phyloP scores from a whole-genome alignment of 140 eudicot species.

The Senecio squalidus region DNA sequence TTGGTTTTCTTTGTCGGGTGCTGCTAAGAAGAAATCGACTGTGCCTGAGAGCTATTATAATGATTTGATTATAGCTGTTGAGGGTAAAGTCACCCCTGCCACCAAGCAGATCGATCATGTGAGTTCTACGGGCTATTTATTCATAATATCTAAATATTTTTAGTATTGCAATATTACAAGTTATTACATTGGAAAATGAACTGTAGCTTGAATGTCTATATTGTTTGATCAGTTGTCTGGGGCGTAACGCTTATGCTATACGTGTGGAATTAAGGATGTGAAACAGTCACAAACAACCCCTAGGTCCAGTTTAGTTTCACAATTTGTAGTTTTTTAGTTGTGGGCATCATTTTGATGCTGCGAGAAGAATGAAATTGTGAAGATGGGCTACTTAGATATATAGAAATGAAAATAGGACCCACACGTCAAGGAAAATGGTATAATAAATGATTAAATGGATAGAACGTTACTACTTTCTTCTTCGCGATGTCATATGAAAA shows the following conservation, averaged over 20 bases:
- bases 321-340: neutral
- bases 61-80: constrained; percentile 70
- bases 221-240: neutral
- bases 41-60: constrained; percentile 88
- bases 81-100: constrained; percentile 83
- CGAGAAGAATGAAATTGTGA: neutral
- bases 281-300: neutral
- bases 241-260: neutral
- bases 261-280: neutral
- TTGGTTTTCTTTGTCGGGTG: constrained; percentile 93
- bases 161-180: neutral
- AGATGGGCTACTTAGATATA: neutral
- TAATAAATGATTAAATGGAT: neutral
- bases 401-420: neutral
- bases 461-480: neutral
- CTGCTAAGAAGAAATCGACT: constrained; percentile 98
- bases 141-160: constrained; percentile 3
- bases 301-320: neutral
- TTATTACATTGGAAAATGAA: neutral
- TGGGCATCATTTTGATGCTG: neutral
- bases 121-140: constrained; percentile 27
- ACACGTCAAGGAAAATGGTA: neutral
- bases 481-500: neutral
- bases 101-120: constrained; percentile 97
- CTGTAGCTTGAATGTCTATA: constrained; percentile 4